phyloP scores from a whole-genome alignment of 1,139 yeast genomes.

The Yamadazyma aaseri region DNA sequence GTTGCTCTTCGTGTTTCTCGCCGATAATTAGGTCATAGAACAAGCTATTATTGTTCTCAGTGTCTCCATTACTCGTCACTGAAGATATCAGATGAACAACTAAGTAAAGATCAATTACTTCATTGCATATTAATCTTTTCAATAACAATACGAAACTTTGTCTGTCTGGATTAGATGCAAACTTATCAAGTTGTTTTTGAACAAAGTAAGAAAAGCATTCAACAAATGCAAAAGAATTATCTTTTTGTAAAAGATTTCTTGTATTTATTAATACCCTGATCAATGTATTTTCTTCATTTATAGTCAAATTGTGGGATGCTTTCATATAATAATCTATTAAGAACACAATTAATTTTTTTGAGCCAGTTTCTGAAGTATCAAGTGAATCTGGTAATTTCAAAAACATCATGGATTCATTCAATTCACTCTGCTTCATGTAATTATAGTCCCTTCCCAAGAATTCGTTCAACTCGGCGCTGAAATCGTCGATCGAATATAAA shows the following conservation, averaged over 20 bases:
- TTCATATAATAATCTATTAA: conserved; percentile 15
- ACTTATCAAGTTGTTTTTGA: conserved; percentile 12
- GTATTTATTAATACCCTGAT: conserved; percentile 21
- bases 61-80: conserved; percentile 7
- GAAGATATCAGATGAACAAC: conserved; percentile 9
- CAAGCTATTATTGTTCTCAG: conserved; percentile 6
- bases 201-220: conserved; percentile 15
- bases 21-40: conserved; percentile 20
- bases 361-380: conserved; percentile 9
- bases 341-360: conserved; percentile 11
- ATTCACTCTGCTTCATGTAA: conserved; percentile 10
- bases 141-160: conserved; percentile 6
- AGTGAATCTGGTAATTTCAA: conserved; percentile 11
- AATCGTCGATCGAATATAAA: conserved; percentile 24
- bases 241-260: conserved; percentile 14
- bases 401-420: conserved; percentile 2
- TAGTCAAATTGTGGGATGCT: conserved; percentile 6
- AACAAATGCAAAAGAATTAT: conserved; percentile 12
- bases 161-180: conserved; percentile 4
- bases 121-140: conserved; percentile 12
- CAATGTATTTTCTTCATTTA: conserved; percentile 10
- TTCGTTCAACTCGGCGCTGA: conserved; percentile 27
- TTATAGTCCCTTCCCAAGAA: conserved; percentile 17
- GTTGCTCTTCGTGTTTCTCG: conserved; percentile 9
- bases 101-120: conserved; percentile 11